Percentiles rank a stretch among this genome's conserved stretches.
These are phyloP conservation scores for Aureobasidium pullulans DNA, from an alignment of 2,329 filamentous ascomycete species.

Conservation along the genomic window DNA sequence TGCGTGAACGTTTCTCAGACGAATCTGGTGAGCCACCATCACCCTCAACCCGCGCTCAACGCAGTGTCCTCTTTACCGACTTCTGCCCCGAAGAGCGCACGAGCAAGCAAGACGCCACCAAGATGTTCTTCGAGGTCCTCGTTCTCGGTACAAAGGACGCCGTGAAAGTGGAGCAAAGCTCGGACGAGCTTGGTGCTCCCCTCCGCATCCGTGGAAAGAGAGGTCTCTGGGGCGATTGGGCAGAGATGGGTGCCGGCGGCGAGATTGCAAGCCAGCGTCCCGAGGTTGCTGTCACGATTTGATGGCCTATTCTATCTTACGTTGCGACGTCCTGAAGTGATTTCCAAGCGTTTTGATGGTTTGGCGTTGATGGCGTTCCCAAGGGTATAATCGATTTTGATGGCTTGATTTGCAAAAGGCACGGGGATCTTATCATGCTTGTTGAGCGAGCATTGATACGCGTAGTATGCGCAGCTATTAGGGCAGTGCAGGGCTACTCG, in stretches of 20 bases:
- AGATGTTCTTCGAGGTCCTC: conserved; percentile 98
- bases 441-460: not conserved
- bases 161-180: conserved; percentile 85
- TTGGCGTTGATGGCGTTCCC: conserved; percentile 3
- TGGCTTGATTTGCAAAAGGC: not conserved
- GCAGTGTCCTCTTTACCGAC: conserved; percentile 80
- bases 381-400: not conserved
- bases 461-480: not conserved
- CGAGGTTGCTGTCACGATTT: conserved; percentile 5
- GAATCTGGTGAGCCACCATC: conserved; percentile 58
- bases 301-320: not conserved
- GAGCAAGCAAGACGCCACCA: conserved; percentile 84
- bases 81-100: conserved; percentile 76
- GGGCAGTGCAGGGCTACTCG: not conserved
- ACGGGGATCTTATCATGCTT: not conserved
- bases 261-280: conserved; percentile 7
- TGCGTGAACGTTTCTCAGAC: conserved; percentile 68
- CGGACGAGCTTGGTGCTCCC: conserved; percentile 60
- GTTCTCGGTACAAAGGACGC: conserved; percentile 97
- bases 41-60: conserved; percentile 65
- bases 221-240: conserved; percentile 96
- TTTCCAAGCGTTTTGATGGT: not conserved
- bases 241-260: conserved; percentile 54
- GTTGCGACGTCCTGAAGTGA: conserved; percentile 1
- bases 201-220: conserved; percentile 85